Evolutionary conservation across 495 filamentous ascomycete species (phyloP), one percentile per base, ranked within the genome.

Genomic region (Annulohypoxylon nitens): DNA sequence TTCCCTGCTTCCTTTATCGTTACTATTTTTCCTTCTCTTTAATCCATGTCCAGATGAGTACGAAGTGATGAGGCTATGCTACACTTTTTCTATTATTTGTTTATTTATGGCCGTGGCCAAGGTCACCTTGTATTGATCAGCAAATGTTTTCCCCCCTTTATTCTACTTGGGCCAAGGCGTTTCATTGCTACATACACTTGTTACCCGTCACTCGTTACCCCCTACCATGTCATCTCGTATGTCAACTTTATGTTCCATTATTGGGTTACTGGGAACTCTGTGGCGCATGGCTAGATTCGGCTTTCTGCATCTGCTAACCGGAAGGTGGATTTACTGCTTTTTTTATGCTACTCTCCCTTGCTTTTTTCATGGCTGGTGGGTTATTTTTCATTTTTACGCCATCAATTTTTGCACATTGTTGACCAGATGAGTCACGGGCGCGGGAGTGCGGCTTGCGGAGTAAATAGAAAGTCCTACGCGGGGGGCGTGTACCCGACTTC

Each of bases 21-120:
- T 6, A 30, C 30, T 30, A 6, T 30, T 30, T 34, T 55, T 41
- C 30, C 11, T 25, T 43, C n/a, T 9, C 0, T 60, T 18, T 25
- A 43, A n/a, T 30, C 11, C 36, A 36, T 58, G 48, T 39, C 20
- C 11, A 43, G 30, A 74, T 25, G 71, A 74, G 62, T 43, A 43
- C 39, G 12, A 43, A 3, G 2, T 2, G 36, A 74, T 63, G 71
- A 67, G 63, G 71, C 67, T 70, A 74, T 70, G 71, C 41, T 67
- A 70, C 63, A 62, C 23, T 62, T 65, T 59, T 26, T 48, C 25
- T 41, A 36, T 36, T 41, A 36, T 57, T 61, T 55, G 9, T 55
- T 39, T 58, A 30, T 43, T 62, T 48, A 20, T 66, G n/a, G 9
- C 30, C 60, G n/a, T 16, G 4, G 37, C 12, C 12, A 30, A 30